These are phyloP conservation scores for Phalaenopsis hybrid DNA, from an alignment of 116 monocot genomes.

Conservation along the genomic window DNA sequence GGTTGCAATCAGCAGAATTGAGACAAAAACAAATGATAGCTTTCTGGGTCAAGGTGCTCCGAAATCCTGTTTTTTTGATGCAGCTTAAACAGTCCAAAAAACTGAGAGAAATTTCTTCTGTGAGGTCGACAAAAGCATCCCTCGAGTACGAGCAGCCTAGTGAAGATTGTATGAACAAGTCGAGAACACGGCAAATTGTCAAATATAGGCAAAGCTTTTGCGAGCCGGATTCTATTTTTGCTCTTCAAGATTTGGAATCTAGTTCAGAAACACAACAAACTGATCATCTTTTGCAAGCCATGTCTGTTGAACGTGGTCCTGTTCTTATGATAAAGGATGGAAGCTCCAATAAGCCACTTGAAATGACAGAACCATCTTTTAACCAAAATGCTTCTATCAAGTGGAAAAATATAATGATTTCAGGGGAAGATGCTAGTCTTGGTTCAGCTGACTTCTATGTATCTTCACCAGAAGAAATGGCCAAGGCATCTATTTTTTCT, in stretches of 20 bases:
- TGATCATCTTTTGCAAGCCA: constrained; percentile 17
- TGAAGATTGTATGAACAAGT: not conserved
- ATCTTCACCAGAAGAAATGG: too few relatives aligned
- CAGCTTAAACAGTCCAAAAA: constrained; percentile 35
- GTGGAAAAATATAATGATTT: constrained; percentile 21
- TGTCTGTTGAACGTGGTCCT: constrained; percentile 10
- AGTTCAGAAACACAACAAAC: not conserved
- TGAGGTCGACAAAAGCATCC: constrained; percentile 28
- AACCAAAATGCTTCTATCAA: not conserved
- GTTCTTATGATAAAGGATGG: constrained; percentile 7
- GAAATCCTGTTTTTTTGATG: constrained; percentile 36
- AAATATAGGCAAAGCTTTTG: not conserved
- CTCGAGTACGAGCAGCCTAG: constrained; percentile 23
- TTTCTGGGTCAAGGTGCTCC: constrained; percentile 57
- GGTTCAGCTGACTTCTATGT: not conserved
- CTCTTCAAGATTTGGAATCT: constrained; percentile 4
- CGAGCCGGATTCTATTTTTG: constrained; percentile 4
- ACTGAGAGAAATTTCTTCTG: constrained; percentile 16
- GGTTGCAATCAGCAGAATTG: constrained; percentile 48
- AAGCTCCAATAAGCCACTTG: constrained; percentile 2
- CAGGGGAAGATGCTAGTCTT: constrained; percentile 5
- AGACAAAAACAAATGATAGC: constrained; percentile 66
- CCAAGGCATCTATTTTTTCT: not conserved
- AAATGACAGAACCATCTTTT: not conserved
- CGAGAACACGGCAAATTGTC: constrained; percentile 10